Evolutionary conservation across 352 stramenopile species (phyloP).

Genomic region (Globisporangium radiosum): DNA sequence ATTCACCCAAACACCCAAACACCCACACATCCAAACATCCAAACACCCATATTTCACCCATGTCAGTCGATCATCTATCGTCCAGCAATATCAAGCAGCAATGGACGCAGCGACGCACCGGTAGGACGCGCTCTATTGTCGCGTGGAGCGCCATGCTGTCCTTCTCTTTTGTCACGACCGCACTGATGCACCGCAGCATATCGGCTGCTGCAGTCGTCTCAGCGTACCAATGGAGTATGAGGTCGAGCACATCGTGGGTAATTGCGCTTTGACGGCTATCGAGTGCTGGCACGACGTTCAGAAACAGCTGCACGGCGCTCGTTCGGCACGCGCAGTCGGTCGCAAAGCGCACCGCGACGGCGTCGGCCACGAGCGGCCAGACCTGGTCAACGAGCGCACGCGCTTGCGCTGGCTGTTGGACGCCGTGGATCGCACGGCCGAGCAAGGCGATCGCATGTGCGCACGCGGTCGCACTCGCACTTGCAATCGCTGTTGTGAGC

Average conservation of each 20-base stretch:
- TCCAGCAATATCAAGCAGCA: not conserved
- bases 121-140: slow-evolving; percentile 19
- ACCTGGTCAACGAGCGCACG: slow-evolving; percentile 33
- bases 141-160: slow-evolving; percentile 20
- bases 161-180: slow-evolving; percentile 31
- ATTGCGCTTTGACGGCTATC: slow-evolving; percentile 15
- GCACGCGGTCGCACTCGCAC: slow-evolving; percentile 18
- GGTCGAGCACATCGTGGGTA: slow-evolving; percentile 34
- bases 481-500: slow-evolving; percentile 25
- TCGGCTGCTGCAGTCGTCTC: slow-evolving; percentile 21
- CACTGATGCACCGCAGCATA: slow-evolving; percentile 33
- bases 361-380: slow-evolving; percentile 35
- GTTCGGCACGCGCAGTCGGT: slow-evolving; percentile 21
- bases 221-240: slow-evolving; percentile 37
- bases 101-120: slow-evolving; percentile 6
- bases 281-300: slow-evolving; percentile 27
- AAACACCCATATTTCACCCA: too few relatives aligned
- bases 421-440: slow-evolving; percentile 45
- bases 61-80: not conserved
- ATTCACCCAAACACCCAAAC: not conserved
- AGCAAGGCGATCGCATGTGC: slow-evolving; percentile 33
- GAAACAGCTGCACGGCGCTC: slow-evolving; percentile 44
- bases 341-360: slow-evolving; percentile 28
- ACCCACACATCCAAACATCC: too few relatives aligned
- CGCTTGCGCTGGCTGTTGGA: slow-evolving; percentile 26